Base-by-base conservation (phyloP, 1,284 basidiomycete genomes). In the Termitomyces sp. region DNA sequence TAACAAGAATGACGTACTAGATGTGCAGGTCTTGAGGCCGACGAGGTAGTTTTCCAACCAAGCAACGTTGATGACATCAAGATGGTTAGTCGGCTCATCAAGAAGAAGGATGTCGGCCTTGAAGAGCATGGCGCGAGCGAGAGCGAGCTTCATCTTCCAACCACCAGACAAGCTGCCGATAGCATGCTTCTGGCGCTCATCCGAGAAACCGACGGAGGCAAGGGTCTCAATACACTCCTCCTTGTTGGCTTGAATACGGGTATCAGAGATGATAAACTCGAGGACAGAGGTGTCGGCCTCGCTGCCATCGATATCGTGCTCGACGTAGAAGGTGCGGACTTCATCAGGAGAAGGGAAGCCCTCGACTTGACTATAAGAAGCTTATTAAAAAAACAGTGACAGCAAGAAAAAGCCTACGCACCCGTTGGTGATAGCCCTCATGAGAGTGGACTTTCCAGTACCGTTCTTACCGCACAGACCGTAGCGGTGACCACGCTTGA, bases 91-190 rank as follows among this genome's bases (percentile, higher is more conserved):
- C 46, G 95, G 95, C 79, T 98, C 95, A 74, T 98, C 94, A 65
- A 97, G 91, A 50, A 97, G 79, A 59, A 98, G 86, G 67, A 98
- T 97, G 69, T 98, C 95, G 64, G 94, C 94, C 80, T 94, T 94
- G 92, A 98, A 99, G 57, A 99, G 84, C 81, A 99, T 97, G 57
- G 97, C 97, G 65, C 97, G 88, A 56, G 97, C 97, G 58, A 99
- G 86, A 31, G 96, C 97, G 62, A 99, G 88, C 84, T 98, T 98
- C 97, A 99, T 99, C 84, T 99, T 98, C 97, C 97, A 99, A 80
- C 97, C 97, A 84, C 97, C 97, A 48, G 96, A 99, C 53, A 99
- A 80, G 60, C 86, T 88, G 62, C 94, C 92, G 63, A 97, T 97
- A 43, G 92, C 77, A 63, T 91, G 80, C 64, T 75, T 77, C 77